Evolutionary conservation across 345 rosid genomes (phyloP), one percentile per base, ranked within the genome.

Genomic region (Lepidium africanum): DNA sequence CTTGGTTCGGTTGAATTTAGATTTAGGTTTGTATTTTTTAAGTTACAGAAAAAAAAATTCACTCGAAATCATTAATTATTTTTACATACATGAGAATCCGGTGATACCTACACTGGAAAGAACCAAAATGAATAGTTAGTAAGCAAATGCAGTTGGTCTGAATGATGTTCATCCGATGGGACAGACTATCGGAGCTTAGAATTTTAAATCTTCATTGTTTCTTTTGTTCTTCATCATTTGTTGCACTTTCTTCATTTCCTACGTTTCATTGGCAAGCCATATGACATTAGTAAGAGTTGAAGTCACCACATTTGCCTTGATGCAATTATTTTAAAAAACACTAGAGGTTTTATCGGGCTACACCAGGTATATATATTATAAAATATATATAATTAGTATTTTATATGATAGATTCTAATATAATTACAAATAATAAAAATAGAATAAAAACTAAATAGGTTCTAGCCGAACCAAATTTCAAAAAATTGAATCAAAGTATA

Each of bases 41-140:
- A 25, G 23, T 21, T 21, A 21, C 3, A 21, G 23, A n/a, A 21
- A 21, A 21, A 21, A 21, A 21, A 21, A 21, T 21, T 21, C 23
- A 21, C 23, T 21, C 23, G 23, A 21, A 21, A 21, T 21, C 23
- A 21, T 21, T 21, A 3, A 21, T 21, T 21, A 1, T 21, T 1
- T 21, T 21, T 21, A 21, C 23, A 21, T 50, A 63, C 74, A 46
- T n/a, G n/a, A 86, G 84, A 19, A 53, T 33, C n/a, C 81, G 78
- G 57, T 85, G 87, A 48, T 73, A 78, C 67, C 88, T 75, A 80
- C 86, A 81, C 65, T 86, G 60, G 79, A 82, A 81, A 41, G 89
- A 88, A 65, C 89, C 91, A 2, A 86, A 83, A 50, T 88, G 96
- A 27, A 84, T 85, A 19, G 93, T 88, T 25, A 93, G 93, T 21